phyloP scores from a whole-genome alignment of 2,329 filamentous ascomycete species.

The Sporothrix globosa region DNA sequence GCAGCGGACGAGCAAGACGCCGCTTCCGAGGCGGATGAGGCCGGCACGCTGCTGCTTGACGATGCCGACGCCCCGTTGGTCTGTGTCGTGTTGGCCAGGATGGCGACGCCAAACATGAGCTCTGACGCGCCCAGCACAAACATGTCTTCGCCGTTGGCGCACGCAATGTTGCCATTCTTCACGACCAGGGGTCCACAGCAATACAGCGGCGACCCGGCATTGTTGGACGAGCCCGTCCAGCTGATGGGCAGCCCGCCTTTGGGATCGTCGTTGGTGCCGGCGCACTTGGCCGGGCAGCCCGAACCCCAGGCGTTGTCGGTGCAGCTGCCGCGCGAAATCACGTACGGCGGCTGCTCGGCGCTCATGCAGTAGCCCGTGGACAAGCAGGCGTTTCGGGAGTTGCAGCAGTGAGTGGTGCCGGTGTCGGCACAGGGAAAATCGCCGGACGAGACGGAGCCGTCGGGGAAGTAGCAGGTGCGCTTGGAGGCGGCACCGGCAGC shows the following conservation, averaged over 20 bases:
- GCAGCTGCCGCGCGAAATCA: conserved; percentile 33
- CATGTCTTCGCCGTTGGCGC: conserved; percentile 25
- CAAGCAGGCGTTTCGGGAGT: conserved; percentile 28
- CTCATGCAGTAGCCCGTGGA: conserved; percentile 33
- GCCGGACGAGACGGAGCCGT: conserved; percentile 22
- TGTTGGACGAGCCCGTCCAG: conserved; percentile 28
- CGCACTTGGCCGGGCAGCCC: conserved; percentile 32
- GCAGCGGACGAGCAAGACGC: background rate
- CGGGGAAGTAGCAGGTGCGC: conserved; percentile 33
- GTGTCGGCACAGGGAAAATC: conserved; percentile 28
- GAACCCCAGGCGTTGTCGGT: conserved; percentile 34
- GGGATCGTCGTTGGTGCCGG: conserved; percentile 22
- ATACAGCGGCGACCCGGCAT: conserved; percentile 24
- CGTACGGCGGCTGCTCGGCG: conserved; percentile 30
- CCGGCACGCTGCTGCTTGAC: background rate
- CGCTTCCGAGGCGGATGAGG: background rate
- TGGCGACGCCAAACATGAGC: conserved; percentile 29
- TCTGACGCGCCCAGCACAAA: conserved; percentile 29
- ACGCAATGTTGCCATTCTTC: conserved; percentile 24
- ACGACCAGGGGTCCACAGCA: conserved; percentile 30
- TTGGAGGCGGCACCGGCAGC: background rate
- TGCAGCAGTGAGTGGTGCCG: conserved; percentile 34
- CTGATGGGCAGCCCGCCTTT: conserved; percentile 21
- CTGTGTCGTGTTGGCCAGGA: conserved; percentile 31
- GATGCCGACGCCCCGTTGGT: conserved; percentile 22